Evolutionary conservation across 2,329 filamentous ascomycete species (phyloP), one percentile per base, ranked within the genome.

Genomic region (Xylaria arbuscula): DNA sequence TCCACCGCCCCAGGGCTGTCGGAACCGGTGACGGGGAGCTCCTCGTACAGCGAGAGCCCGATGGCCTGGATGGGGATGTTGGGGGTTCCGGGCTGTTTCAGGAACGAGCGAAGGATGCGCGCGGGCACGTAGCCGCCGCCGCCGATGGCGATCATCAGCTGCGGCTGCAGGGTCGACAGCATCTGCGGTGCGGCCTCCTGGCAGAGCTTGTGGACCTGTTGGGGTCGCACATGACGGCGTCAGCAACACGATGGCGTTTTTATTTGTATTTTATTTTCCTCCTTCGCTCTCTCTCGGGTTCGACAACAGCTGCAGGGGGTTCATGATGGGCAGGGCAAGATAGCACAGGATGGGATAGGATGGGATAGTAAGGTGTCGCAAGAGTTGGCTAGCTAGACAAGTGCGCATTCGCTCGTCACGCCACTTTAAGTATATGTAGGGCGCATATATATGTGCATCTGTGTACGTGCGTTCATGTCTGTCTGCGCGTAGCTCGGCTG

Each of bases 51-150:
- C 24, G 95, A 98, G 72, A 99, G 91, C 57, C 96, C 96, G 81
- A 99, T 99, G 72, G 96, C 96, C 87, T 99, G 96, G 82, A 99
- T 99, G 74, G 96, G 95, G 78, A 99, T 99, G 85, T 99, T 99
- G 82, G 94, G 90, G 70, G 86, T 88, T 75, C 92, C 93, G 68
- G 93, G 87, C 79, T 90, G 89, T 87, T 97, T 98, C 81, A 99
- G 92, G 87, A 99, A 99, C 22, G 96, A 98, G 72, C 96, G 93
- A 72, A 99, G 89, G 81, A 99, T 99, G 76, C 96, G 93, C 54
- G 96, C 96, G 70, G 96, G 96, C 48, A 99, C 94, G 82, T 98
- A 99, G 77, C 96, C 96, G 76, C 96, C 96, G 73, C 96, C 96
- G 76, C 96, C 96, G 80, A 98, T 98, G 79, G 96, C 96, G 81